Conservation (phyloP, 805 yeast species). For the Pichia membranifaciens region DNA sequence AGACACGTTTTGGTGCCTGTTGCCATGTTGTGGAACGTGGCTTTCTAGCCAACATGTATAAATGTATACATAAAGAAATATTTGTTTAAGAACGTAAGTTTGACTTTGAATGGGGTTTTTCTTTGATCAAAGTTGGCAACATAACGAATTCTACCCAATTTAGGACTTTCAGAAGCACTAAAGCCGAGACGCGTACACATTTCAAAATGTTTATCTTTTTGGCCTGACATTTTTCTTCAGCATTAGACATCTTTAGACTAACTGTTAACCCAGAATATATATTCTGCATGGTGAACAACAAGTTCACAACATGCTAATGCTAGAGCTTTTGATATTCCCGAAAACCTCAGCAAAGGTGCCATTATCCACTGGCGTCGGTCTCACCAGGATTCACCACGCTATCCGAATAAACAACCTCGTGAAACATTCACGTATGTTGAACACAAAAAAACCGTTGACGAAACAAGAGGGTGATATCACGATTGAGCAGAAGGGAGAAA, state of each 20-base stretch:
- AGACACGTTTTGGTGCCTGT: too few species aligned
- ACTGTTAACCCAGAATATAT: background rate
- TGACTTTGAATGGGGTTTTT: too few species aligned
- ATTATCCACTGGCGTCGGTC: background rate
- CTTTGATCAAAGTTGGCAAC: too few species aligned
- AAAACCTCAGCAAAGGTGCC: background rate
- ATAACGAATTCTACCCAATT: too few species aligned
- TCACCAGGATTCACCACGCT: slow-evolving; percentile 3
- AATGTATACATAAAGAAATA: too few species aligned
- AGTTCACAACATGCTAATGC: background rate
- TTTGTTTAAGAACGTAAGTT: too few species aligned
- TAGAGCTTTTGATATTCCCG: slow-evolving; percentile 2
- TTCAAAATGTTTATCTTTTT: background rate
- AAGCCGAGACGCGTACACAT: too few species aligned
- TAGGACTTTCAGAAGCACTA: too few species aligned
- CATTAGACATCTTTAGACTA: too few species aligned
- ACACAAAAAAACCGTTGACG: background rate
- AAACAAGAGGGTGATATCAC: background rate
- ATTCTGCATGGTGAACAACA: background rate
- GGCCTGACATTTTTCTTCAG: background rate
- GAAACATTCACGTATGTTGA: slow-evolving; percentile 4
- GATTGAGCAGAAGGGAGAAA: background rate
- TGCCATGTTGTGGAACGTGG: slow-evolving; percentile 3
- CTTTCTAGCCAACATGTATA: too few species aligned
- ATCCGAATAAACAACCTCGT: slow-evolving; percentile 3